phyloP scores from a whole-genome alignment of 2,329 filamentous ascomycete species.

The Hirsutella thompsonii region DNA sequence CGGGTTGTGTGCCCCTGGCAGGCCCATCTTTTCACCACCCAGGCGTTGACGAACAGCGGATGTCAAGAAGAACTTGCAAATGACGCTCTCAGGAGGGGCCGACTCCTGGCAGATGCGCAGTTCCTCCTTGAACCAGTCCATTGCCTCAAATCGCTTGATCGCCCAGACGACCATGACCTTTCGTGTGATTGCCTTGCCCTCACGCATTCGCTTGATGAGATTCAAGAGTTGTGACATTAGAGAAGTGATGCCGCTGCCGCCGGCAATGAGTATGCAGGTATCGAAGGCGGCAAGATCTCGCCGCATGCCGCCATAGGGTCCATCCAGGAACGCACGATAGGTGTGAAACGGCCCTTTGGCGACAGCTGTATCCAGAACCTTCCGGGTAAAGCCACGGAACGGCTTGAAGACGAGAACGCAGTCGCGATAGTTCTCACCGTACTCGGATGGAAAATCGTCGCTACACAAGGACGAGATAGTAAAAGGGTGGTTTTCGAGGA shows the following conservation, averaged over 20 bases:
- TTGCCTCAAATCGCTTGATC: constrained; percentile 76
- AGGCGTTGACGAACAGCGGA: constrained; percentile 36
- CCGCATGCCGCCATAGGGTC: constrained; percentile 90
- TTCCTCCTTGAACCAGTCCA: constrained; percentile 97
- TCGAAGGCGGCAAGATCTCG: constrained; percentile 85
- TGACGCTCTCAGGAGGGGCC: constrained; percentile 76
- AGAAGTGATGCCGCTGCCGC: constrained; percentile 88
- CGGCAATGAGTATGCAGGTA: constrained; percentile 83
- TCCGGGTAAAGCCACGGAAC: constrained; percentile 79
- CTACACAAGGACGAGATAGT: constrained; percentile 89
- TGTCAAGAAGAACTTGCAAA: constrained; percentile 92
- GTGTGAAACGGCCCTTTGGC: constrained; percentile 83
- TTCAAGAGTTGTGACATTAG: constrained; percentile 84
- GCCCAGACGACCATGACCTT: constrained; percentile 91
- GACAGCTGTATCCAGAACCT: constrained; percentile 70
- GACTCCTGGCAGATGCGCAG: constrained; percentile 81
- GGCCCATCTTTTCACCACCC: constrained; percentile 29
- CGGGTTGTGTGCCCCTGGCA: constrained; percentile 17
- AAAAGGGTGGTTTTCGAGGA: constrained; percentile 91
- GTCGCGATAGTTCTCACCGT: constrained; percentile 77
- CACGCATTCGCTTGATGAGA: constrained; percentile 91
- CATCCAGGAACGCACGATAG: constrained; percentile 84
- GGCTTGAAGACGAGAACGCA: constrained; percentile 87
- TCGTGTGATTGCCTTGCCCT: constrained; percentile 85
- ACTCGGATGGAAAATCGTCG: constrained; percentile 84